A percentile compares a stretch with the other conserved stretches of the same genome.
Evolutionary conservation across 371 early-diverging fungal species (phyloP).

Genomic region (Funneliformis caledonium): DNA sequence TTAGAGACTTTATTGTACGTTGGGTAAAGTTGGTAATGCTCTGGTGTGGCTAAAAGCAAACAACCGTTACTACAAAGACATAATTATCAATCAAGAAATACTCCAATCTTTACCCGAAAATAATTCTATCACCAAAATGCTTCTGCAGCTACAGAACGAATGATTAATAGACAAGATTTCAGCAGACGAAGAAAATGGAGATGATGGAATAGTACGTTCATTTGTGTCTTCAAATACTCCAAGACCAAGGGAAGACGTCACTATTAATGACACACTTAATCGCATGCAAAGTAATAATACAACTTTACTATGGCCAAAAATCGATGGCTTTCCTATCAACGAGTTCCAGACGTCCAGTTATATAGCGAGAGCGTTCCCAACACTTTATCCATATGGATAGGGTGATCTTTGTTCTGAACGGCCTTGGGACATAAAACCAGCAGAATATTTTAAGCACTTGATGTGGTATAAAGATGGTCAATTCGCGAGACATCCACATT

Average conservation of each 20-base stretch:
- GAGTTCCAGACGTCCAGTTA: constrained; percentile 14
- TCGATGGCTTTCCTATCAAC: background rate
- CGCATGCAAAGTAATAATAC: background rate
- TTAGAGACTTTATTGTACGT: too few relatives aligned
- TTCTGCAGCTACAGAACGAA: background rate
- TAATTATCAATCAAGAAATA: too few relatives aligned
- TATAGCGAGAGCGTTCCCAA: background rate
- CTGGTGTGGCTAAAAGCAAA: too few relatives aligned
- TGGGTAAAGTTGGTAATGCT: too few relatives aligned
- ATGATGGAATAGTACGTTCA: background rate
- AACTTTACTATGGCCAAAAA: background rate
- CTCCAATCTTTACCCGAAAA: too few relatives aligned
- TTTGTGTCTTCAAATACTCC: background rate
- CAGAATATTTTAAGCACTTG: background rate
- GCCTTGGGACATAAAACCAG: too few relatives aligned
- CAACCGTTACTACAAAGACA: too few relatives aligned
- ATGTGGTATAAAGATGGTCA: background rate
- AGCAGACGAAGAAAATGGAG: background rate
- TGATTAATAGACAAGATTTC: background rate
- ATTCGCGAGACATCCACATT: background rate
- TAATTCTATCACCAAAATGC: too few relatives aligned
- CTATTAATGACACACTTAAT: background rate
- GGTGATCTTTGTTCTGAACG: too few relatives aligned
- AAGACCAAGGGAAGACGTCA: background rate
- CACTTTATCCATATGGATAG: too few relatives aligned